phyloP scores from a whole-genome alignment of 1,284 basidiomycete species.

The Moniliophthora roreri region DNA sequence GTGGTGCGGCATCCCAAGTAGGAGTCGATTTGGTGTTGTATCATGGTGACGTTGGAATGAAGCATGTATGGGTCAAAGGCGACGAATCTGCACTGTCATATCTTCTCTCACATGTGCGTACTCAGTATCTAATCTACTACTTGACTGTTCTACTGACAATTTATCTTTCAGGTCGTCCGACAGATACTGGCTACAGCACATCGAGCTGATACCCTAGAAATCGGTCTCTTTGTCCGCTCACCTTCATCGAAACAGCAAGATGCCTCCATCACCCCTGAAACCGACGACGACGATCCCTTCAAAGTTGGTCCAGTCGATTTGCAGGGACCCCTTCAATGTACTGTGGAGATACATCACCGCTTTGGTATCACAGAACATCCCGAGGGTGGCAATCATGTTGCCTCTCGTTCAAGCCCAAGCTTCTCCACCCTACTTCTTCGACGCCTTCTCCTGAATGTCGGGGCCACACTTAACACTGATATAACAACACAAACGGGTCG shows the following conservation, averaged over 20 bases:
- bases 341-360: conserved; percentile 39
- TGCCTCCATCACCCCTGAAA: conserved; percentile 14
- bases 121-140: conserved; percentile 7
- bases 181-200: conserved; percentile 74
- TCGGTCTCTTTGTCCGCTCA: conserved; percentile 74
- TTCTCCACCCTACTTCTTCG: conserved; percentile 65
- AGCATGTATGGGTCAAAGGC: conserved; percentile 80
- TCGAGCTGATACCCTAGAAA: conserved; percentile 81
- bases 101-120: conserved; percentile 79
- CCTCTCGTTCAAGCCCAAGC: conserved; percentile 47
- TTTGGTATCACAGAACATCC: conserved; percentile 20
- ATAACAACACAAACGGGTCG: conserved; percentile 43
- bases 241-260: conserved; percentile 20
- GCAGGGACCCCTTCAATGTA: conserved; percentile 31
- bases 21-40: conserved; percentile 88
- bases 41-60: conserved; percentile 83
- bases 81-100: conserved; percentile 85
- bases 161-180: conserved; percentile 66
- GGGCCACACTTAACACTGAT: conserved; percentile 57
- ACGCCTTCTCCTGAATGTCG: conserved; percentile 66
- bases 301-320: conserved; percentile 12
- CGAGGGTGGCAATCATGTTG: conserved; percentile 26
- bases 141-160: conserved; percentile 16
- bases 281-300: conserved; percentile 17
- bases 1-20: conserved; percentile 79